These are phyloP conservation scores for Oldenlandia corymbosa DNA, from an alignment of 257 asterid genomes.

Conservation along the genomic window DNA sequence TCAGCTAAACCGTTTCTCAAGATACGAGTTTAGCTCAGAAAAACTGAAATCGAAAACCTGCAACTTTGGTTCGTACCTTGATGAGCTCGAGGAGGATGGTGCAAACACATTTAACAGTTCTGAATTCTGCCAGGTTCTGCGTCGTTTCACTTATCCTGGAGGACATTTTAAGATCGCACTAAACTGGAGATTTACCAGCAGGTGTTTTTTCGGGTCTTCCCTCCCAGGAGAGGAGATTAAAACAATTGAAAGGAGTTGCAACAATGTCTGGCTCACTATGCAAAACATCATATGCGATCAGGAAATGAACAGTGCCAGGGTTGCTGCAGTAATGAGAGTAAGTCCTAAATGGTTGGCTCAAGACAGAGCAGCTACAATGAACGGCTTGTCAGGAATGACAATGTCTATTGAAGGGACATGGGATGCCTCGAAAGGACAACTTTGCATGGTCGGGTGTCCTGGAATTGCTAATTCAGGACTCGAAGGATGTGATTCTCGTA, in stretches of 20 bases:
- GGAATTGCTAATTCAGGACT: constrained; percentile 2
- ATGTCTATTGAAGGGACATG: constrained; percentile 23
- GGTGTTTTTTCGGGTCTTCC: not conserved
- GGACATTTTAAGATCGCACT: not conserved
- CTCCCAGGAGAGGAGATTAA: not conserved
- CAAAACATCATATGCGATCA: constrained; percentile 12
- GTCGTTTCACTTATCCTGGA: not conserved
- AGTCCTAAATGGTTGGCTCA: constrained; percentile 2
- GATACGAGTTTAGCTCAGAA: constrained; percentile 11
- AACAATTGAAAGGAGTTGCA: not conserved
- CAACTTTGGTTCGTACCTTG: not conserved
- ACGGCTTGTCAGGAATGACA: constrained; percentile 16
- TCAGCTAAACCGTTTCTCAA: constrained; percentile 12
- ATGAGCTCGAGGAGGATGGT: constrained; percentile 13
- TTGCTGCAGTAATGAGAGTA: constrained; percentile 14
- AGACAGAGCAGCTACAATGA: constrained; percentile 5
- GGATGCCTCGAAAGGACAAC: constrained; percentile 21
- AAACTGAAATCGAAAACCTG: constrained; percentile 11
- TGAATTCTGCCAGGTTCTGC: constrained; percentile 10
- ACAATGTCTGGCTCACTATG: constrained; percentile 1
- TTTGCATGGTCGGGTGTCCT: constrained; percentile 18
- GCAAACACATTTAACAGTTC: constrained; percentile 1
- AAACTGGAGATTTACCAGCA: constrained; percentile 5
- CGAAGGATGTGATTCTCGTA: constrained; percentile 17
- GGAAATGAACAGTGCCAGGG: not conserved